These are phyloP conservation scores for Sordariomycetes sp. DNA, from an alignment of 2,329 filamentous ascomycete genomes.

Conservation along the genomic window DNA sequence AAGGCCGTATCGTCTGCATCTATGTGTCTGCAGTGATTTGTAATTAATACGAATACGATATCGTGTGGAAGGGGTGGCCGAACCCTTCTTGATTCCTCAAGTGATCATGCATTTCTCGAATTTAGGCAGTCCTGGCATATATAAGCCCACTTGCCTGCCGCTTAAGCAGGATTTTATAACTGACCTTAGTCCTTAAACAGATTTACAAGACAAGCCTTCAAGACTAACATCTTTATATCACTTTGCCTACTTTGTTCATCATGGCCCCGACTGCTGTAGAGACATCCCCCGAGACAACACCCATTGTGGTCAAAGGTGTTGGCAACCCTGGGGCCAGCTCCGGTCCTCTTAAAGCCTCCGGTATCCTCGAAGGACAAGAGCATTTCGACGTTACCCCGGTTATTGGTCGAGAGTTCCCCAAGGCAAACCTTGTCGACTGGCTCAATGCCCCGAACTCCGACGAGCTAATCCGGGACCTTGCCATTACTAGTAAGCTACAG, in stretches of 20 bases:
- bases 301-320: not conserved
- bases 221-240: not conserved
- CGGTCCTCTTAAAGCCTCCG: constrained; percentile 35
- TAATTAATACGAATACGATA: not conserved
- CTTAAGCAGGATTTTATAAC: not conserved
- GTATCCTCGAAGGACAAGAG: constrained; percentile 38
- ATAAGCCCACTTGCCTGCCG: not conserved
- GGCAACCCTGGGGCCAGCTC: not conserved
- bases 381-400: constrained; percentile 49
- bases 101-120: not conserved
- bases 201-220: not conserved
- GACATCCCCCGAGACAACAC: not conserved
- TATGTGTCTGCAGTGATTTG: not conserved
- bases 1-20: not conserved
- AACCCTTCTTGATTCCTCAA: not conserved
- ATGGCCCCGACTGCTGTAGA: not conserved
- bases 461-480: constrained; percentile 53
- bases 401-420: constrained; percentile 52
- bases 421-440: constrained; percentile 47
- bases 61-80: not conserved
- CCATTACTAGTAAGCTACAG: constrained; percentile 47
- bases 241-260: not conserved
- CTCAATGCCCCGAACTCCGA: constrained; percentile 52
- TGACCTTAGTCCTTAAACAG: not conserved
- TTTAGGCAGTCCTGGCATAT: not conserved